Base-by-base conservation (phyloP, 345 rosid species). In the Carallia pectinifolia region DNA sequence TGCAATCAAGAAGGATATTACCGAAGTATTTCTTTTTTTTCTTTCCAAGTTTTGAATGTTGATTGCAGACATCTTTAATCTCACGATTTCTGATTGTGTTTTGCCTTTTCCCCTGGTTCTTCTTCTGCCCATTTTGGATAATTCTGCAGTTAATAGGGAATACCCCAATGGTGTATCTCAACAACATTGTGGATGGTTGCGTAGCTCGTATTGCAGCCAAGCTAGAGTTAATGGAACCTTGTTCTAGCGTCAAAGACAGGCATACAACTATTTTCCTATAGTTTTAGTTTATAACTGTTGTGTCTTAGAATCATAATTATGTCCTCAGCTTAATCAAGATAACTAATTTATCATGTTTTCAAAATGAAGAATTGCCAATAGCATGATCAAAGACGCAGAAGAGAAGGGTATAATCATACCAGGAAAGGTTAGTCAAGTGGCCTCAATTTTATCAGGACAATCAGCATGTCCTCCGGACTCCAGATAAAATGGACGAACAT, bases 161-260 rank as follows among this genome's bases (percentile, higher is more conserved):
- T 70, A 91, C 97, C 37, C 97, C 97, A 31, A 89, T 89, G 97
- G 95, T 91, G 44, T 91, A 87, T 73, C 83, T 91, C 79, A 89
- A 91, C 80, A 87, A 84, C 37, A 81, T 89, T 34, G 84, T 88
- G 23, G 90, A 87, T 34, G 95, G 91, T 27, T 89, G 85, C 70
- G 88, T 78, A 1, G 95, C 97, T 6, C 88, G 81, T 36, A 71
- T 91, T 72, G 92, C 97, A 62, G 95, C 92, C 72, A 91, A 91
- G 80, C 92, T 91, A 58, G 95, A 91, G 79, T 86, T 77, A 69
- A 86, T 91, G 92, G 74, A 81, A 70, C 87, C 87, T 6, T 80
- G 71, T 58, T 78, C 72, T 63, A 74, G 81, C 67, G 78, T 85
- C 29, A 91, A 91, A 83, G 91, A 91, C 79, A 87, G 97, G 97